Conservation (phyloP, 2,329 filamentous ascomycete species). For the Trichoderma simmonsii region DNA sequence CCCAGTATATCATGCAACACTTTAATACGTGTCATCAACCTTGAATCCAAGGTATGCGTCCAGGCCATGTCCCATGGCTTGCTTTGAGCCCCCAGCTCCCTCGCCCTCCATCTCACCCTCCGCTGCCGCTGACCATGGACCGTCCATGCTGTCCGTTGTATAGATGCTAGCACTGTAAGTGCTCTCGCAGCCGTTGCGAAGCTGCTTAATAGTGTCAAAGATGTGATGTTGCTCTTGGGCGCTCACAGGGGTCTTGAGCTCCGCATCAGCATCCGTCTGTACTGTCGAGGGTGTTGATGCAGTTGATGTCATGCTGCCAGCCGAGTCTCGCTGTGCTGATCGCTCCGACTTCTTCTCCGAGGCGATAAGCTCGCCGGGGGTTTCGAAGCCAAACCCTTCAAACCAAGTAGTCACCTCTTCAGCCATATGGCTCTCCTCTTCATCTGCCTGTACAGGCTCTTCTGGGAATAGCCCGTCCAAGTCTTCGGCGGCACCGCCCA, state of each 20-base stretch:
- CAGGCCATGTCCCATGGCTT: conserved; percentile 35
- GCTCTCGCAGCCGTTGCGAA: conserved; percentile 24
- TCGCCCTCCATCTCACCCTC: neutral
- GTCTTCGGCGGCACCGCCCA: conserved; percentile 55
- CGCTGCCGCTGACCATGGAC: neutral
- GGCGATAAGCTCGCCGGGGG: conserved; percentile 39
- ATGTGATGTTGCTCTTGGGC: conserved; percentile 1
- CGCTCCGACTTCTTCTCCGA: conserved; percentile 25
- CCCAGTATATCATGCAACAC: neutral
- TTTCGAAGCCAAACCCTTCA: conserved; percentile 46
- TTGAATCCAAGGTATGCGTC: conserved; percentile 11
- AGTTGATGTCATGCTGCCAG: conserved; percentile 18
- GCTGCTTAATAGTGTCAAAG: conserved; percentile 34
- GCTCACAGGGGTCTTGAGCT: conserved; percentile 38
- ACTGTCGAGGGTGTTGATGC: conserved; percentile 31
- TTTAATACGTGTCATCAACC: conserved; percentile 9
- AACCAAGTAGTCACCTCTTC: conserved; percentile 52
- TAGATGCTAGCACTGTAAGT: conserved; percentile 16
- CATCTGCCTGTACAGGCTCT: conserved; percentile 32
- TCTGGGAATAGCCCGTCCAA: conserved; percentile 6
- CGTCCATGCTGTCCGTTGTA: conserved; percentile 2
- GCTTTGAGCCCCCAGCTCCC: conserved; percentile 27
- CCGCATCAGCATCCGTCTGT: conserved; percentile 32
- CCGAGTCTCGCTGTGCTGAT: conserved; percentile 24
- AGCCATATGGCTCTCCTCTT: conserved; percentile 40